Conservation (phyloP, 306 rosid species). For the Castanopsis chinensis region DNA sequence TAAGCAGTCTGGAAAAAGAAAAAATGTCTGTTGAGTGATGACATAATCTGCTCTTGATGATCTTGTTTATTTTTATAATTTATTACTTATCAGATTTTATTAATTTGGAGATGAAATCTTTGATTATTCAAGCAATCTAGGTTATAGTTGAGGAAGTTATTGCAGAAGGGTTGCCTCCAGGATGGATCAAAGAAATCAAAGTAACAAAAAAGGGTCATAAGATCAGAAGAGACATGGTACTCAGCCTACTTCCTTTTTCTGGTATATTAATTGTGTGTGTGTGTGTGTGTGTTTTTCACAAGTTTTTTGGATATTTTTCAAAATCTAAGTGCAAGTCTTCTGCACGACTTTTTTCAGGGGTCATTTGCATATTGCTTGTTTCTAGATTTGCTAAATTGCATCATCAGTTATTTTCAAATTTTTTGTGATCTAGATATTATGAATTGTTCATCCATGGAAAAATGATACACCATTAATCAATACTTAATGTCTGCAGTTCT, state of each 20-base stretch:
- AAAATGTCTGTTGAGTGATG: conserved; percentile 59
- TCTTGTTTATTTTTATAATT: conserved; percentile 8
- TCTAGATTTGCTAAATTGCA: not conserved
- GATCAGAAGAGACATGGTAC: conserved; percentile 60
- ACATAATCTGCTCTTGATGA: conserved; percentile 26
- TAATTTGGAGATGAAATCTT: conserved; percentile 36
- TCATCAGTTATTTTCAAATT: conserved; percentile 1
- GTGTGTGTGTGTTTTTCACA: not conserved
- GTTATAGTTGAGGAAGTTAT: conserved; percentile 52
- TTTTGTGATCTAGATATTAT: not conserved
- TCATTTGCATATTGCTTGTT: not conserved
- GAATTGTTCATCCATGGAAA: not conserved
- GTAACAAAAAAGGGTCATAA: conserved; percentile 33
- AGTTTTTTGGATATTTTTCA: not conserved
- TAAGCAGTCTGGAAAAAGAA: conserved; percentile 31
- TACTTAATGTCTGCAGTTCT: conserved; percentile 43
- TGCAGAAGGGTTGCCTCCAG: conserved; percentile 58
- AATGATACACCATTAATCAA: conserved; percentile 7
- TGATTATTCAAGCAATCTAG: conserved; percentile 61
- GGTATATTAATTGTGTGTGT: not conserved
- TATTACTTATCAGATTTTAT: conserved; percentile 9
- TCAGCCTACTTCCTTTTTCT: conserved; percentile 12
- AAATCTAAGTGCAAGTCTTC: not conserved
- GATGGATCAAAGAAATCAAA: conserved; percentile 62
- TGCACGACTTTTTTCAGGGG: not conserved